Base-by-base conservation (phyloP, 1,139 yeast species). In the Kurtzmaniella quercitrusa region DNA sequence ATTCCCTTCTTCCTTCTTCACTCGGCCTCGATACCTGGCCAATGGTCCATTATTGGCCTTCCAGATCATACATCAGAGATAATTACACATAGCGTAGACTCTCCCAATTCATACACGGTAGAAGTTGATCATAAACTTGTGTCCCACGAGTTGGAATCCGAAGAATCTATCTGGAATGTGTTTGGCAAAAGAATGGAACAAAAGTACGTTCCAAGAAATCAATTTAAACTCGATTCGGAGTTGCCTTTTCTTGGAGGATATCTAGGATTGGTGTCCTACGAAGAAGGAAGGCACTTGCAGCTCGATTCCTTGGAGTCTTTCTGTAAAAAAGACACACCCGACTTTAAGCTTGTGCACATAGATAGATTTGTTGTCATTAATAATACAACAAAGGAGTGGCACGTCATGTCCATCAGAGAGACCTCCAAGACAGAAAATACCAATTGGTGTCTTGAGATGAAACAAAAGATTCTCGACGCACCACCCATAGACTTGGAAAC, bases 211-310 rank as follows among this genome's bases (percentile, higher is more conserved):
- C 51, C 66, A 3, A 51, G 66, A 44, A 49, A 50, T 9, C 37
- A 40, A 2, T 56, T 66, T 15, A 44, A 52, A 9, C 38, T 47
- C 12, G 39, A 39, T 6, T 48, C 73, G 60, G 50, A 62, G 1
- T 65, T 85, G 37, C 95, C 96, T 1, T 94, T 94, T 57, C 69
- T 82, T 47, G 98, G 98, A 18, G 99, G 99, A 0, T 73, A 85
- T 31, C 68, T 90, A 48, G 99, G 99, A 1, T 70, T 86, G 39
- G 62, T 93, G 11, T 85, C 95, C 0, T 93, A 93, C 58, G 99
- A 93, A 59, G 90, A 85, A 63, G 91, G 93, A 0, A 75, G 75
- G 33, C 71, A 71, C 51, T 54, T 81, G 15, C 46, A 61, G 1
- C 37, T 65, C 27, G 62, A 63, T 40, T 68, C 60, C 25, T 53